Base-by-base conservation (phyloP, 495 filamentous ascomycete species). In the Penicillium steckii region DNA sequence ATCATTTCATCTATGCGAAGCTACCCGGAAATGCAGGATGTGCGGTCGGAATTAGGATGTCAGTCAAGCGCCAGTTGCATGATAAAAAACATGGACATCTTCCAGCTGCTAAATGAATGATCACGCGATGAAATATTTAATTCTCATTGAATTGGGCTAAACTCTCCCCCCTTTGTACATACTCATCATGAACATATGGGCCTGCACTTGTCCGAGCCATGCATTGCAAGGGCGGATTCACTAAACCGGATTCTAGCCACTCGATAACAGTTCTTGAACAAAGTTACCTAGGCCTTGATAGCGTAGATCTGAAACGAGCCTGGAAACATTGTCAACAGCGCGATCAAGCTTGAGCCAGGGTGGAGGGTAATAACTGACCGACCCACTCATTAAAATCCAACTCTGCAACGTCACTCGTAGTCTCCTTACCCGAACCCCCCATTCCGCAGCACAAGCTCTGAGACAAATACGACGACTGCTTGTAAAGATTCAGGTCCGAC, bases 401-500 rank as follows among this genome's bases (percentile, higher is more conserved):
- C 3, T 53, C 46, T 29, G 41, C 15, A 32, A 61, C 9, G 15
- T 48, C 18, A 32, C 15, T 46, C n/a, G 40, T 41, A 10, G 17
- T 12, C 6, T 29, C 1, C 9, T 41, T 19, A 2, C 24, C 19
- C 9, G 18, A 18, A 41, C 26, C 40, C 33, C 8, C n/a, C 24
- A 13, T 35, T 15, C 44, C 48, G 30, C 54, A 57, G 26, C 58
- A 61, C 21, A 47, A 48, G 18, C 10, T 40, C 29, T 51, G 50
- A 26, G 42, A 27, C 32, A 51, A 19, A 23, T 45, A 18, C 27
- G 17, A 32, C 5, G 18, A 37, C 13, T 52, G 24, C 45, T 78
- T 75, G 54, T 85, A 86, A 19, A 85, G 62, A 57, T 85, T 85
- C 6, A 86, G 59, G 54, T 88, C 81, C 8, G 61, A 66, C 9